Conservation (phyloP, 371 early-diverging fungal genomes). For the Mucor indicus region DNA sequence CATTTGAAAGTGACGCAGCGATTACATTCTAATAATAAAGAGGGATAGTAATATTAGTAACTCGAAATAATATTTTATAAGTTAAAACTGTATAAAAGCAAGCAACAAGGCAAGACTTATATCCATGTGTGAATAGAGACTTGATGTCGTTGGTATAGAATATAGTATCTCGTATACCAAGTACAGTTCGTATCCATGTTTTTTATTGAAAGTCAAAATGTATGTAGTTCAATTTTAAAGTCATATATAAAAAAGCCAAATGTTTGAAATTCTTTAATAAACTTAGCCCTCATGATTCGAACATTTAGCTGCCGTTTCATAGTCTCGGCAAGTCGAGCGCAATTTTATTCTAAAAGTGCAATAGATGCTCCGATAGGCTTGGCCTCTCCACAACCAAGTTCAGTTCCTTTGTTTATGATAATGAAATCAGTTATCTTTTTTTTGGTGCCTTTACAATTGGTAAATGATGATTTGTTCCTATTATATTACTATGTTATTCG, state of each 20-base stretch:
- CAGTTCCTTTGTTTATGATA: not conserved
- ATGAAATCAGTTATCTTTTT: not conserved
- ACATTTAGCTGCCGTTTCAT: not conserved
- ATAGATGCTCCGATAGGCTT: not conserved
- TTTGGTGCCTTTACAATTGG: not conserved
- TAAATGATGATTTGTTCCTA: constrained; percentile 2
- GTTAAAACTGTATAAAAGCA: too few species aligned
- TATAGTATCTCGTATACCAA: too few species aligned
- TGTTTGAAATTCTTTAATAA: not conserved
- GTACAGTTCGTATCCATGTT: too few species aligned
- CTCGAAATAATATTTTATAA: too few species aligned
- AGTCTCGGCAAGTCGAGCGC: not conserved
- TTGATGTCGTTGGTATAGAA: too few species aligned
- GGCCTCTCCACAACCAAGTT: not conserved
- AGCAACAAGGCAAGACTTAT: too few species aligned
- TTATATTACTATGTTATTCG: constrained; percentile 2
- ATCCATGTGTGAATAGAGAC: too few species aligned
- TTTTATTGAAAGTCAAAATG: not conserved
- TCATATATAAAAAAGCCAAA: not conserved
- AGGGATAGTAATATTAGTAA: too few species aligned
- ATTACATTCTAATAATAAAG: too few species aligned
- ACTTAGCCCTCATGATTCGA: constrained; percentile 1
- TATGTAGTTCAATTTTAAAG: constrained; percentile 5
- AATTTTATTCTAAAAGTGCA: not conserved
- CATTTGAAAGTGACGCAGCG: too few species aligned